These are phyloP conservation scores for Mycena sanguinolenta DNA, from an alignment of 768 basidiomycete species.

Conservation along the genomic window DNA sequence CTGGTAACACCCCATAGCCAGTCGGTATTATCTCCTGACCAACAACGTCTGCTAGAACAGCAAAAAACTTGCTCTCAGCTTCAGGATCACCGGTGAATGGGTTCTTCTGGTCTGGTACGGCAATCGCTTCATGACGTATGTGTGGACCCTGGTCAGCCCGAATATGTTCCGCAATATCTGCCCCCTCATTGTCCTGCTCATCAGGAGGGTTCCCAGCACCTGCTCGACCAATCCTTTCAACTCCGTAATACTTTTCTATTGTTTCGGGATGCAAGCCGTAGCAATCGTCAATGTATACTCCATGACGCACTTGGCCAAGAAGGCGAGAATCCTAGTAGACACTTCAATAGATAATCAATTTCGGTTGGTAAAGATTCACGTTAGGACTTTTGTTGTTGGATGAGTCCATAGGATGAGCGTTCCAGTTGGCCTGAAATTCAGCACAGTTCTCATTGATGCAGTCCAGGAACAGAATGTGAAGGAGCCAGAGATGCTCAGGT, in stretches of 20 bases:
- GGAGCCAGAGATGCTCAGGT: constrained; percentile 53
- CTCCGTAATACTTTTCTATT: constrained; percentile 35
- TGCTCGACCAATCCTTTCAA: background rate
- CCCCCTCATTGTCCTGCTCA: background rate
- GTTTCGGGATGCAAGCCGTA: constrained; percentile 33
- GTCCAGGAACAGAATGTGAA: constrained; percentile 48
- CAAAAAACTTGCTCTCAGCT: background rate
- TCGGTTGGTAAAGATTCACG: no score
- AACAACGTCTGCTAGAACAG: background rate
- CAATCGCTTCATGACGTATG: background rate
- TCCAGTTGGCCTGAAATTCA: no score
- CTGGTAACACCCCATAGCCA: background rate
- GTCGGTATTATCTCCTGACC: background rate
- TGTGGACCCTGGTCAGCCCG: background rate
- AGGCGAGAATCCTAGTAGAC: constrained; percentile 31
- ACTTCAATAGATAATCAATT: background rate
- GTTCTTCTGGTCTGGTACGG: background rate
- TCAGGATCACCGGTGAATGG: background rate
- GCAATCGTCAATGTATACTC: constrained; percentile 32
- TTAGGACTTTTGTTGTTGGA: no score
- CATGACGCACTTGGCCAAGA: constrained; percentile 30
- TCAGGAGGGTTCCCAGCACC: constrained; percentile 8
- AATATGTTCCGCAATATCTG: background rate
- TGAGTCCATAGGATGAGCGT: no score
- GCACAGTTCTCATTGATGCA: no score